Evolutionary conservation across 148 eudicot genomes (phyloP).

Genomic region (Gaultheria prostrata): DNA sequence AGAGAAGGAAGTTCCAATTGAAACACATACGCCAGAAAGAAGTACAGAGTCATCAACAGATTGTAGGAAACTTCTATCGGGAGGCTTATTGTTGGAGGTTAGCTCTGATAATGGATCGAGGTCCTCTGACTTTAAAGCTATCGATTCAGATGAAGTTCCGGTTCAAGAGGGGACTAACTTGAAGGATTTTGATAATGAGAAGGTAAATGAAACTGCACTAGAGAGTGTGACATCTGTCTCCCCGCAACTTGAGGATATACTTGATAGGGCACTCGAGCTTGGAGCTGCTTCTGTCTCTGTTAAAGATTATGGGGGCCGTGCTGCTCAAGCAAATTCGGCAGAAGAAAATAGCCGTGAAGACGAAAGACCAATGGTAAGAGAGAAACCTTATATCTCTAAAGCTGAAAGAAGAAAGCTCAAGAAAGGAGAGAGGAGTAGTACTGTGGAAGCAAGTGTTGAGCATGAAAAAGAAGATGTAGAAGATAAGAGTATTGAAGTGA

Average conservation of each 20-base stretch:
- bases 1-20: conserved; percentile 50
- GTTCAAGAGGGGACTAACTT: conserved; percentile 24
- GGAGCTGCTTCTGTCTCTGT: conserved; percentile 59
- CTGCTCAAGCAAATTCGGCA: conserved; percentile 31
- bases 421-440: conserved; percentile 65
- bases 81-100: conserved; percentile 17
- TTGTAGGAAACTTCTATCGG: conserved; percentile 18
- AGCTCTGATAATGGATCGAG: conserved; percentile 22
- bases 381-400: conserved; percentile 83
- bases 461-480: conserved; percentile 33
- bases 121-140: conserved; percentile 23
- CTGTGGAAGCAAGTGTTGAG: conserved; percentile 24
- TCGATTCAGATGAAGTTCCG: conserved; percentile 29
- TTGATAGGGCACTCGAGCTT: conserved; percentile 96
- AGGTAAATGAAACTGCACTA: conserved; percentile 33
- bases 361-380: conserved; percentile 39
- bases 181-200: conserved; percentile 16
- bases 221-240: conserved; percentile 33
- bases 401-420: conserved; percentile 89
- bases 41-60: conserved; percentile 22
- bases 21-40: conserved; percentile 21
- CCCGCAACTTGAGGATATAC: conserved; percentile 73
- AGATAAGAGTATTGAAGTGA: conserved; percentile 27
- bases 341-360: conserved; percentile 41
- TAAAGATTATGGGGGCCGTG: conserved; percentile 46